Conservation (phyloP, 2,329 filamentous ascomycete species). For the Fusarium sororula region DNA sequence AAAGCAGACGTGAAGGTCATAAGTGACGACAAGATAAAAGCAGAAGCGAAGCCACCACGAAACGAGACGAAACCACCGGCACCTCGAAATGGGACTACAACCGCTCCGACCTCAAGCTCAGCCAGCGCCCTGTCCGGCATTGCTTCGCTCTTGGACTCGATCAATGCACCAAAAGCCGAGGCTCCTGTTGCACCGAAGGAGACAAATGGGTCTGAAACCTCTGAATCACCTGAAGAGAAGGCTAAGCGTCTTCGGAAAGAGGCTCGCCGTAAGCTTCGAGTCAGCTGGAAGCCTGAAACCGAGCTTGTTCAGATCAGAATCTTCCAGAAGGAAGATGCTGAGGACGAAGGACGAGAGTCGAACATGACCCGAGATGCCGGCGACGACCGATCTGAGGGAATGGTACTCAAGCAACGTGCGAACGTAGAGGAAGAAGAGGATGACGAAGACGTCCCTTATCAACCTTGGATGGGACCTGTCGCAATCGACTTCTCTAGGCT, state of each 20-base stretch:
- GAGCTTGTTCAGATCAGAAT: constrained; percentile 72
- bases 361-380: constrained; percentile 77
- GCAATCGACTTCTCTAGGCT: constrained; percentile 59
- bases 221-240: constrained; percentile 75
- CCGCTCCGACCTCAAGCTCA: constrained; percentile 10
- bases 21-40: constrained; percentile 46
- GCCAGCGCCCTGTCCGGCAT: constrained; percentile 57
- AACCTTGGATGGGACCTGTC: constrained; percentile 61
- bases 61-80: constrained; percentile 44
- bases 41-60: constrained; percentile 41
- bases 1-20: constrained; percentile 41
- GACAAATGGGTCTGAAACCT: constrained; percentile 55
- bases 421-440: constrained; percentile 63
- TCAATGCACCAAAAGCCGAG: constrained; percentile 55
- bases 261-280: constrained; percentile 73
- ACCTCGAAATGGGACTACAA: constrained; percentile 44
- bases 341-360: constrained; percentile 73
- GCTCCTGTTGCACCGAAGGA: constrained; percentile 62
- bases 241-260: constrained; percentile 77
- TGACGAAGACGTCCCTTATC: constrained; percentile 64
- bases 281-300: constrained; percentile 74
- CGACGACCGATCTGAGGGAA: constrained; percentile 77
- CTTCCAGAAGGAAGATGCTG: constrained; percentile 77
- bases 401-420: constrained; percentile 69
- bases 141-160: constrained; percentile 62